Evolutionary conservation across 139 green algal genomes (phyloP).

Genomic region (Coelastrella sp.): DNA sequence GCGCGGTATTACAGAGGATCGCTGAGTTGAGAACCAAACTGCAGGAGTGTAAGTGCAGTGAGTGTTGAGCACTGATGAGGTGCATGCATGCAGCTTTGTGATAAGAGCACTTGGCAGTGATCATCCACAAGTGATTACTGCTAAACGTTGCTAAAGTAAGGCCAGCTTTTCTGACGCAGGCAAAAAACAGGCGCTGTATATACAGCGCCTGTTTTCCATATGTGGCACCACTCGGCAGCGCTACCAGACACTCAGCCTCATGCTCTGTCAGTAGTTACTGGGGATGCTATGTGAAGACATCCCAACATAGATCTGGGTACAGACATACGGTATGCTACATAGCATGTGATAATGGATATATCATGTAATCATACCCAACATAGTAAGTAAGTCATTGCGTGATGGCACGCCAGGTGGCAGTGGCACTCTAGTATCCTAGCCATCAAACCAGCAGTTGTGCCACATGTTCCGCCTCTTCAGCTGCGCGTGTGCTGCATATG

Average conservation of each 20-base stretch:
- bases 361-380: not conserved
- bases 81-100: conserved; percentile 8
- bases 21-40: not conserved
- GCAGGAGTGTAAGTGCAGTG: not conserved
- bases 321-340: not conserved
- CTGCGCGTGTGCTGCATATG: not conserved
- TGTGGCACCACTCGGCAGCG: not conserved
- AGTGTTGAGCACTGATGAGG: not conserved
- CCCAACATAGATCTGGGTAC: not conserved
- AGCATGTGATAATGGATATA: not conserved
- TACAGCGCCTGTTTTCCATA: not conserved
- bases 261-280: not conserved
- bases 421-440: conserved; percentile 4
- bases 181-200: too few species aligned
- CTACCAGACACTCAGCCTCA: not conserved
- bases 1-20: not conserved
- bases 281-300: not conserved
- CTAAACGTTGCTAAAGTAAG: not conserved
- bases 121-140: not conserved
- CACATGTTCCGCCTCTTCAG: not conserved
- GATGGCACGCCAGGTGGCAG: not conserved
- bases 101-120: not conserved
- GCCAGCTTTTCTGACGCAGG: not conserved
- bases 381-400: not conserved
- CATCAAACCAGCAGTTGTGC: not conserved